Evolutionary conservation across 2,329 filamentous ascomycete species (phyloP).

Genomic region (Aspergillus carbonarius): DNA sequence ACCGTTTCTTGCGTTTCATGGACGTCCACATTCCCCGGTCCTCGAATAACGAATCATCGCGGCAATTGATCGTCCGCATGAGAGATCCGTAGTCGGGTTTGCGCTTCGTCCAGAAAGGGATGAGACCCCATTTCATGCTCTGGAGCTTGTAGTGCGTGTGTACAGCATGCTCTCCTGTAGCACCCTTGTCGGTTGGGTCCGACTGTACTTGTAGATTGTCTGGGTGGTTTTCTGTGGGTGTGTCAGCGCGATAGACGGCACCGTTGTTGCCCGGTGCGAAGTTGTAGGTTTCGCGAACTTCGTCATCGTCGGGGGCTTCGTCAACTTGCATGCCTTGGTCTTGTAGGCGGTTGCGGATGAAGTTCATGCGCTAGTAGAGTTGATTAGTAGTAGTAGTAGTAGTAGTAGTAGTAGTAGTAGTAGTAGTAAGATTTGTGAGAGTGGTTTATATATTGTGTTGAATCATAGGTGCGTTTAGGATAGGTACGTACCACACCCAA

Average conservation of each 20-base stretch:
- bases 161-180: constrained; percentile 2
- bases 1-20: constrained; percentile 88
- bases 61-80: constrained; percentile 92
- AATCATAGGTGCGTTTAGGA: neutral
- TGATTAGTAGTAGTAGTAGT: neutral
- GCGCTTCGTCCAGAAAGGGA: constrained; percentile 91
- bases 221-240: constrained; percentile 27
- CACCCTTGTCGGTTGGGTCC: neutral
- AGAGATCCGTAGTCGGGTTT: constrained; percentile 73
- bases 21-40: constrained; percentile 83
- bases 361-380: constrained; percentile 66
- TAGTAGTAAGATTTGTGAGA: neutral
- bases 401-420: too few species aligned
- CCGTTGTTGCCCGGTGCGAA: constrained; percentile 87
- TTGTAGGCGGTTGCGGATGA: constrained; percentile 71
- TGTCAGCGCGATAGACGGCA: constrained; percentile 78
- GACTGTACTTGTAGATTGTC: neutral
- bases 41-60: constrained; percentile 77
- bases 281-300: constrained; percentile 76
- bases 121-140: constrained; percentile 91
- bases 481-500: constrained; percentile 56
- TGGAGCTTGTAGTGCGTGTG: constrained; percentile 69
- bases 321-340: constrained; percentile 72
- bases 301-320: constrained; percentile 70
- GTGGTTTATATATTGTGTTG: neutral